Conservation (phyloP, 2,329 filamentous ascomycete species). For the Fusarium sp. region DNA sequence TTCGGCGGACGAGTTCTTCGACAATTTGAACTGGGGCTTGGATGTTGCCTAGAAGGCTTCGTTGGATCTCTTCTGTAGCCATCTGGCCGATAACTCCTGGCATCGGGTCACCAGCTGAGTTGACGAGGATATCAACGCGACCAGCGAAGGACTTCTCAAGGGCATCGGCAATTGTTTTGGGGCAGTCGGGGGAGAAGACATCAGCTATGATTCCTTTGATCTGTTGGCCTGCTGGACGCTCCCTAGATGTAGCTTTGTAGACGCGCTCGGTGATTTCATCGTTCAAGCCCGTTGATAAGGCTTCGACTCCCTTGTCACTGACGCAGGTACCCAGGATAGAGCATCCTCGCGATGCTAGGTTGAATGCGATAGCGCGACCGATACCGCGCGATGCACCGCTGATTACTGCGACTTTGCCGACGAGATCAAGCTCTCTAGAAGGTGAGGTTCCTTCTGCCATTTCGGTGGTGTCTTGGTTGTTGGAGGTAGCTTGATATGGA, state of each 20-base stretch:
- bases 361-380: slow-evolving; percentile 41
- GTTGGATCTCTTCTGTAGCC: slow-evolving; percentile 40
- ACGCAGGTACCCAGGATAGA: slow-evolving; percentile 47
- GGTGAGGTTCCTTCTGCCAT: neutral
- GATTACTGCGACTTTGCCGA: slow-evolving; percentile 30
- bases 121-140: slow-evolving; percentile 48
- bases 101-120: slow-evolving; percentile 45
- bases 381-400: slow-evolving; percentile 39
- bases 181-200: slow-evolving; percentile 43
- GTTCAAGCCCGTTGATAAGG: slow-evolving; percentile 32
- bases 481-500: rapidly evolving
- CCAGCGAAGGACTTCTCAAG: slow-evolving; percentile 35
- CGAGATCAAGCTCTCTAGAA: slow-evolving; percentile 21
- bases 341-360: slow-evolving; percentile 43
- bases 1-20: slow-evolving; percentile 45
- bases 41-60: slow-evolving; percentile 47
- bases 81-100: slow-evolving; percentile 44
- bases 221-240: slow-evolving; percentile 17
- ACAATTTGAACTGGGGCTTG: slow-evolving; percentile 49
- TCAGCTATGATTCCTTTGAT: slow-evolving; percentile 44
- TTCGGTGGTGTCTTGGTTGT: rapidly evolving
- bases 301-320: slow-evolving; percentile 21
- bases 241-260: slow-evolving; percentile 25
- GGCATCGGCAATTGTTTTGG: slow-evolving; percentile 40
- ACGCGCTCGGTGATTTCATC: slow-evolving; percentile 28